Evolutionary conservation across 2,329 filamentous ascomycete genomes (phyloP).

Genomic region (Neonectria ditissima): DNA sequence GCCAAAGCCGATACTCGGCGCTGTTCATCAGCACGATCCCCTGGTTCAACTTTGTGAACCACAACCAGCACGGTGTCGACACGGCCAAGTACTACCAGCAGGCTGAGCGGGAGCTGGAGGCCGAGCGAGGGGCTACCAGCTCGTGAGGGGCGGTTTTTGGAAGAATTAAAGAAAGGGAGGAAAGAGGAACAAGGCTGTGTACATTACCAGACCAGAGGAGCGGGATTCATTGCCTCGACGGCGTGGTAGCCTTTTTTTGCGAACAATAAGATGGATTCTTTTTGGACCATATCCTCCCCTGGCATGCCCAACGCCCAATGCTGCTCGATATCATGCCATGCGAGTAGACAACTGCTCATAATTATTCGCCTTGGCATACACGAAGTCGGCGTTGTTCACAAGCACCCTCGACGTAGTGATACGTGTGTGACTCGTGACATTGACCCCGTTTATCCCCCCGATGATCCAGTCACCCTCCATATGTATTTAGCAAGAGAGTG

Average conservation of each 20-base stretch:
- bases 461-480: neutral
- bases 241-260: constrained; percentile 38
- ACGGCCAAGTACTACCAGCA: constrained; percentile 98
- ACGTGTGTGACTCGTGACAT: neutral
- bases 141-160: constrained; percentile 25
- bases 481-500: neutral
- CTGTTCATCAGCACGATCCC: constrained; percentile 87
- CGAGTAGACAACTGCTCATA: too few species aligned
- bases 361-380: neutral
- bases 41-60: constrained; percentile 99
- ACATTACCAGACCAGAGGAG: constrained; percentile 41
- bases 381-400: neutral
- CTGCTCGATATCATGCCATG: neutral
- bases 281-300: neutral
- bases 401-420: neutral
- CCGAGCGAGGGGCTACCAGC: constrained; percentile 61
- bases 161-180: constrained; percentile 15
- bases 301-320: too few species aligned
- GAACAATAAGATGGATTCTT: constrained; percentile 39
- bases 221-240: constrained; percentile 34
- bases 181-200: constrained; percentile 32
- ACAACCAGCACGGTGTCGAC: constrained; percentile 94
- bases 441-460: too few species aligned
- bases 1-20: constrained; percentile 92
- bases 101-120: constrained; percentile 92